Conservation (phyloP, 108 stramenopile genomes). For the Conticribra guillardii region DNA sequence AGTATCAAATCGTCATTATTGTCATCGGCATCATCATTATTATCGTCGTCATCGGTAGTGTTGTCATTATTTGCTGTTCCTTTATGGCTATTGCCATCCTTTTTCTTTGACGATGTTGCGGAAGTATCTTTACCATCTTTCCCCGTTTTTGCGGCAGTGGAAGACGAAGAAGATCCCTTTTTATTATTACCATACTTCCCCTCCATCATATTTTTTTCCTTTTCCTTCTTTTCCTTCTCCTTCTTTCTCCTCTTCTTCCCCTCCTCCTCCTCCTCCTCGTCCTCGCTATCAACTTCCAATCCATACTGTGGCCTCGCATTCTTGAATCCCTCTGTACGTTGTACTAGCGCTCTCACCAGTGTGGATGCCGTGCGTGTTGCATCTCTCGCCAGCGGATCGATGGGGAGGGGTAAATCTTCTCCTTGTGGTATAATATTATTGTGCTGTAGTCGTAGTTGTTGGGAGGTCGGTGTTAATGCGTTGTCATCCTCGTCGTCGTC, state of each 20-base stretch:
- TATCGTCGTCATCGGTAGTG: slow-evolving; percentile 4
- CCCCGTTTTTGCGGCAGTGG: not conserved
- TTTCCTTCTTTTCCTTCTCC: slow-evolving; percentile 37
- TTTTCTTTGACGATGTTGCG: too few species aligned
- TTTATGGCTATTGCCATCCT: not conserved
- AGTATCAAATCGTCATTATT: not conserved
- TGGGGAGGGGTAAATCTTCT: not conserved
- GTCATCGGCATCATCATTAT: not conserved
- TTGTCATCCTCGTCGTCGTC: slow-evolving; percentile 5
- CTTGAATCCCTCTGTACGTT: slow-evolving; percentile 39
- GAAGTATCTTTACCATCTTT: too few species aligned
- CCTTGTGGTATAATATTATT: not conserved
- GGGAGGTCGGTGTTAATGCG: not conserved
- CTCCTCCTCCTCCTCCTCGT: slow-evolving; percentile 4
- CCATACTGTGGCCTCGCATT: slow-evolving; percentile 32
- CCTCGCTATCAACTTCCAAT: slow-evolving; percentile 31
- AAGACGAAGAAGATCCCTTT: not conserved
- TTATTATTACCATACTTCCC: not conserved
- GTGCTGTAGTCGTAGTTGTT: slow-evolving; percentile 1
- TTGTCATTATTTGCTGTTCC: slow-evolving; percentile 1
- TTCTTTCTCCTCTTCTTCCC: slow-evolving; percentile 39
- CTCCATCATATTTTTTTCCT: not conserved
- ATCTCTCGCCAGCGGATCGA: not conserved
- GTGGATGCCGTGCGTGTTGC: slow-evolving; percentile 32
- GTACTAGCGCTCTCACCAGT: slow-evolving; percentile 33